phyloP scores from a whole-genome alignment of 192 early-diverging fungal species.

The Coemansia sp. region DNA sequence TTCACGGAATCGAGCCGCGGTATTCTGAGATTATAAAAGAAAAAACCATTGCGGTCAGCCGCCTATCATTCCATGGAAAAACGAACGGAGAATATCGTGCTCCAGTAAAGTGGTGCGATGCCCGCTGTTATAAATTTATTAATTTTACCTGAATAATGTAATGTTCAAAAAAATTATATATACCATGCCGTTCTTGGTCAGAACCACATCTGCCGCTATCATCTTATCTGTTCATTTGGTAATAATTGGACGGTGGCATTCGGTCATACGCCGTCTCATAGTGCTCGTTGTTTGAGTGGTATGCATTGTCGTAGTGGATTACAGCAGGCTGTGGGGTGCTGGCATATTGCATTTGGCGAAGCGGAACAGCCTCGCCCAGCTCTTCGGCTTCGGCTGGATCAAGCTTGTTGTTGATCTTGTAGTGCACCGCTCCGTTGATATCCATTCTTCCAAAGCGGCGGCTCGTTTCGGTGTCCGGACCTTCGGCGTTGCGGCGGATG shows the following conservation, averaged over 20 bases:
- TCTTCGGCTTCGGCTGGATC: constrained; percentile 20
- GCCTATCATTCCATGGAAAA: too few species aligned
- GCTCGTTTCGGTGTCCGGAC: constrained; percentile 49
- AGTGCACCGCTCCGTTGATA: constrained; percentile 50
- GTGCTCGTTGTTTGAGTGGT: background rate
- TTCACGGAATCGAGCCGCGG: too few species aligned
- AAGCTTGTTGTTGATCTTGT: constrained; percentile 34
- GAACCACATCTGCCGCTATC: background rate
- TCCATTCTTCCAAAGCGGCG: constrained; percentile 56
- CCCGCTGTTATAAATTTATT: too few species aligned
- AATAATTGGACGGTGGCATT: constrained; percentile 3
- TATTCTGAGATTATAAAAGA: too few species aligned
- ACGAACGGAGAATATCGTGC: too few species aligned
- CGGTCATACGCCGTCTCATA: background rate
- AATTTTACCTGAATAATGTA: too few species aligned
- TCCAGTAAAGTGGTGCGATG: too few species aligned
- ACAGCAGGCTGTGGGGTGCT: constrained; percentile 11
- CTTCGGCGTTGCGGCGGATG: constrained; percentile 26
- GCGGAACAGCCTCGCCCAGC: constrained; percentile 37
- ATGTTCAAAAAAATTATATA: background rate
- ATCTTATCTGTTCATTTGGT: background rate
- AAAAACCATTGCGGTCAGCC: too few species aligned
- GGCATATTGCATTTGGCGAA: constrained; percentile 22
- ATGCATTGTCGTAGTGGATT: constrained; percentile 7
- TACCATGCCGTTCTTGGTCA: background rate